Evolutionary conservation across 23 red algal genomes (phyloP).

Genomic region (Gracilaria domingensis): DNA sequence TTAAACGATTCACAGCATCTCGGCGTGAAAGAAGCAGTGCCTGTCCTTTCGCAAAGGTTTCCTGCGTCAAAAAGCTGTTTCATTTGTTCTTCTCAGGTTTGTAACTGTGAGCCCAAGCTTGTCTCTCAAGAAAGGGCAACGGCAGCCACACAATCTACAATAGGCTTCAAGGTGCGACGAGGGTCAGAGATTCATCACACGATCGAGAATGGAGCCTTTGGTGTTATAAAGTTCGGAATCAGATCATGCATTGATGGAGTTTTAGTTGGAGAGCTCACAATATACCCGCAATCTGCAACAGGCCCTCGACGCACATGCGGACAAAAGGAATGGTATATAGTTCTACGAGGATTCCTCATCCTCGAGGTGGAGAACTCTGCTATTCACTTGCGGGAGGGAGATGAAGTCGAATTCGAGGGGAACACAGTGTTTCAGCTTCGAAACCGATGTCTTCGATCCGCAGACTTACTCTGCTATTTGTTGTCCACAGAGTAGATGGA

Average conservation of each 20-base stretch:
- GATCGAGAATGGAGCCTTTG: constrained; percentile 5
- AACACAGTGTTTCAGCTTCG: constrained; percentile 16
- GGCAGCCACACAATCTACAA: neutral
- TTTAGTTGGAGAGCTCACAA: constrained; percentile 9
- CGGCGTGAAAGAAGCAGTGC: neutral
- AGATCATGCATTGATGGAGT: constrained; percentile 5
- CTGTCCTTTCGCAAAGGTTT: neutral
- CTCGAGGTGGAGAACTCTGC: constrained; percentile 26
- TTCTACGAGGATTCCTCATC: constrained; percentile 22
- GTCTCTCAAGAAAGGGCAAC: neutral
- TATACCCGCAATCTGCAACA: constrained; percentile 5
- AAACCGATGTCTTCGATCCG: constrained; percentile 1
- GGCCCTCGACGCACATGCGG: constrained; percentile 8
- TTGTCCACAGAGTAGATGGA: neutral
- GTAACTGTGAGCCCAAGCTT: neutral
- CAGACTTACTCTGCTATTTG: constrained; percentile 5
- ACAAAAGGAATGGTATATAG: constrained; percentile 6
- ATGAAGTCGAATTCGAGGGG: constrained; percentile 21
- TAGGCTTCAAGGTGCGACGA: neutral
- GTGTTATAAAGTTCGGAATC: constrained; percentile 27
- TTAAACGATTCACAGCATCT: neutral
- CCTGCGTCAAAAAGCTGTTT: neutral
- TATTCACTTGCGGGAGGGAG: constrained; percentile 7
- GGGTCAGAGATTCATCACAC: constrained; percentile 11
- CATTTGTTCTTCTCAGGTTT: neutral